Percentiles rank a stretch among this genome's conserved stretches.
phyloP scores from a whole-genome alignment of 2,329 filamentous ascomycete genomes.

The Beauveria caledonica region DNA sequence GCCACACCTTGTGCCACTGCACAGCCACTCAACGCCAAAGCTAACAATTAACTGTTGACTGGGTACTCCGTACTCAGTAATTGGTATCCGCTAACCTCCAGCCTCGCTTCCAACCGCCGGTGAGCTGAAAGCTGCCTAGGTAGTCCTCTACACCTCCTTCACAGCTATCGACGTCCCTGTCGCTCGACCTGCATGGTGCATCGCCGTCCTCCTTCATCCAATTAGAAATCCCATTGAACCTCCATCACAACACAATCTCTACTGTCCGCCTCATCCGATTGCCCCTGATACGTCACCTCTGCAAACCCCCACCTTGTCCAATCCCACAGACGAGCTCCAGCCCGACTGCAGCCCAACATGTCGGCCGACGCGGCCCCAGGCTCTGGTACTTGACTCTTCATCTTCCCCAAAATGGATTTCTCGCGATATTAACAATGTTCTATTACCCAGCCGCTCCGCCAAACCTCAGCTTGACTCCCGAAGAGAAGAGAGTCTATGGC shows the following conservation, averaged over 20 bases:
- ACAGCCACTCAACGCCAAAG: slow-evolving; percentile 5
- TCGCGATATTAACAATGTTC: not conserved
- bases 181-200: slow-evolving; percentile 9
- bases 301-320: not conserved
- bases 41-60: too few relatives aligned
- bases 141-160: not conserved
- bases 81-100: not conserved
- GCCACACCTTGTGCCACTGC: not conserved
- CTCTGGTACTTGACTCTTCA: slow-evolving; percentile 5
- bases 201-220: not conserved
- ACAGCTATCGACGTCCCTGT: not conserved
- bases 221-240: not conserved
- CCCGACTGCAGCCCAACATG: slow-evolving; percentile 9
- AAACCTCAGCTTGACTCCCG: slow-evolving; percentile 75
- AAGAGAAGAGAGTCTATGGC: slow-evolving; percentile 90
- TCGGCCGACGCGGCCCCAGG: slow-evolving; percentile 10
- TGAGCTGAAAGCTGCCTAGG: not conserved
- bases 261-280: not conserved
- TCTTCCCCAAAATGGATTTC: not conserved
- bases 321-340: not conserved
- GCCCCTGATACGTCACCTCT: not conserved
- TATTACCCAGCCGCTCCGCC: slow-evolving; percentile 38
- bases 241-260: not conserved
- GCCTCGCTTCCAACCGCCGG: not conserved
- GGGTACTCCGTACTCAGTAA: too few relatives aligned